phyloP scores from a whole-genome alignment of 78 protist genomes.

The Acrasis kona region DNA sequence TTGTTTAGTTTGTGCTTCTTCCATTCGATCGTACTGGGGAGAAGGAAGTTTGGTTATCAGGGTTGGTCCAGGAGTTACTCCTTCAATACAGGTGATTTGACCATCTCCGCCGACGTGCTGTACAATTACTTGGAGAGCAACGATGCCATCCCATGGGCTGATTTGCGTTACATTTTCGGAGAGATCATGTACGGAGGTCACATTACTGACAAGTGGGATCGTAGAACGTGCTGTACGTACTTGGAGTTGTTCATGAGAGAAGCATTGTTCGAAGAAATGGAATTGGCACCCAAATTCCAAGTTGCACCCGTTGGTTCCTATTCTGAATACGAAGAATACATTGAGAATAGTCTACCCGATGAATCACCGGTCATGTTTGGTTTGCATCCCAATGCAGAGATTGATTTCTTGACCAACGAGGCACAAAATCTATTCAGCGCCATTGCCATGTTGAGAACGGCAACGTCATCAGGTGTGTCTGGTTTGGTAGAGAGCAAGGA shows the following conservation, averaged over 20 bases:
- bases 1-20: slow-evolving; percentile 73
- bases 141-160: slow-evolving; percentile 78
- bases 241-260: slow-evolving; percentile 30
- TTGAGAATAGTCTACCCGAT: slow-evolving; percentile 44
- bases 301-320: slow-evolving; percentile 14
- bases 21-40: slow-evolving; percentile 78
- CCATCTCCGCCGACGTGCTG: slow-evolving; percentile 47
- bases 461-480: slow-evolving; percentile 32
- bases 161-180: slow-evolving; percentile 78
- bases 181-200: slow-evolving; percentile 93
- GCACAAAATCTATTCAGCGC: slow-evolving; percentile 46
- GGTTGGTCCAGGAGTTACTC: slow-evolving; percentile 83
- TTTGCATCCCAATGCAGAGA: slow-evolving; percentile 83
- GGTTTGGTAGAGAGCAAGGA: slow-evolving; percentile 1
- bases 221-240: slow-evolving; percentile 63
- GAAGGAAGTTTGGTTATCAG: slow-evolving; percentile 80
- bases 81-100: slow-evolving; percentile 79
- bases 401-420: slow-evolving; percentile 39
- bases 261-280: slow-evolving; percentile 36
- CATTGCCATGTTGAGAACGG: slow-evolving; percentile 47
- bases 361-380: slow-evolving; percentile 78
- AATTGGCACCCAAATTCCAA: slow-evolving; percentile 44
- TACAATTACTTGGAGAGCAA: slow-evolving; percentile 62
- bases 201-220: slow-evolving; percentile 77
- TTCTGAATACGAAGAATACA: slow-evolving; percentile 42